phyloP scores from a whole-genome alignment of 805 yeast genomes.

The Nakazawaea laoshanensis region DNA sequence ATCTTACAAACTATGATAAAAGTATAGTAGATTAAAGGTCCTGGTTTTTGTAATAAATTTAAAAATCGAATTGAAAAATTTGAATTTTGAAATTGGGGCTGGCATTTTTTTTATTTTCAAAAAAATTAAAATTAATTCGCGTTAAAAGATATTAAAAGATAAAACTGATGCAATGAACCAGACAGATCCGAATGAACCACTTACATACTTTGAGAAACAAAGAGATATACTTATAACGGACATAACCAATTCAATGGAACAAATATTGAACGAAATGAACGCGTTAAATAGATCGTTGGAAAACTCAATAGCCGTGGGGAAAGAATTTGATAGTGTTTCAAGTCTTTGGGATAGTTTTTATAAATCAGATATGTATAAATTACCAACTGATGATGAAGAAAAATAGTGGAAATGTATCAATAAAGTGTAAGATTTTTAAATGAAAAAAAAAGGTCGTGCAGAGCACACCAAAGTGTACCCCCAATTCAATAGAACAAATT shows the following conservation, averaged over 20 bases:
- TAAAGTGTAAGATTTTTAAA: no score
- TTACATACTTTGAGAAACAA: conserved; percentile 44
- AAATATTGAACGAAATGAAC: conserved; percentile 55
- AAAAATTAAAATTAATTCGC: neutral
- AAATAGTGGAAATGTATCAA: no score
- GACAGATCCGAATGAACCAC: no score
- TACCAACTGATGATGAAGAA: no score
- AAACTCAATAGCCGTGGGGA: conserved; percentile 63
- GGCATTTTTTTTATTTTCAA: neutral
- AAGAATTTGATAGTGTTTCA: conserved; percentile 66
- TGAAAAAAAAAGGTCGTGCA: no score
- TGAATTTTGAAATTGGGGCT: neutral
- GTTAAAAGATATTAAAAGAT: no score
- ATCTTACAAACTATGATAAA: conserved; percentile 2
- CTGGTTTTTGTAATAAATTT: conserved; percentile 2
- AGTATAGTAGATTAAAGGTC: conserved; percentile 7
- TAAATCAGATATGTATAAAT: conserved; percentile 17
- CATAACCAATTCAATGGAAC: conserved; percentile 49
- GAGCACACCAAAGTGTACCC: no score
- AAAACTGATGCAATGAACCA: no score
- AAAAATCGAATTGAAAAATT: neutral
- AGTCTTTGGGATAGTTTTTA: conserved; percentile 65
- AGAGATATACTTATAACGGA: conserved; percentile 51
- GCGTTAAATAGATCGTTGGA: conserved; percentile 60
- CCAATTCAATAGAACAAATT: no score